phyloP scores from a whole-genome alignment of 257 asterid genomes.

The Nyctanthes arbortristis region DNA sequence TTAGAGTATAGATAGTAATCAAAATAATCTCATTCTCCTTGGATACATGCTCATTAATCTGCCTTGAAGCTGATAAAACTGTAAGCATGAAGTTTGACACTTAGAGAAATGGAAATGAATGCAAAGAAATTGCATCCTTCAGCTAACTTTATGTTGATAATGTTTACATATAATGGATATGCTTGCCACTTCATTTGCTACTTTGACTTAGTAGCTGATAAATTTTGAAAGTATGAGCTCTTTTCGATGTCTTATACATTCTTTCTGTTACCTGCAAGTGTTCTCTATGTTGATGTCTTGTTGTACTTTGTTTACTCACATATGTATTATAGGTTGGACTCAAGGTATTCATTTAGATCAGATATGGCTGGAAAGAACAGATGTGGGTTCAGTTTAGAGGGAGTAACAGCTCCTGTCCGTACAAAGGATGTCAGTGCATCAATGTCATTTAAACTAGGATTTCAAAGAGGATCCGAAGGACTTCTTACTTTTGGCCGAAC shows the following conservation, averaged over 20 bases:
- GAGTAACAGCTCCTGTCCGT: constrained; percentile 41
- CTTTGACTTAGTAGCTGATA: constrained; percentile 10
- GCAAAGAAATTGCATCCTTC: constrained; percentile 12
- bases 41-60: neutral
- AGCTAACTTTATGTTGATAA: constrained; percentile 1
- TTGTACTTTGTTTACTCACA: constrained; percentile 3
- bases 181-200: constrained; percentile 9
- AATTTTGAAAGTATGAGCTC: neutral
- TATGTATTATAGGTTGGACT: constrained; percentile 57
- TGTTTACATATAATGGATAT: neutral
- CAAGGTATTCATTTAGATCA: constrained; percentile 50
- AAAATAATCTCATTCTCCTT: constrained; percentile 2
- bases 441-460: constrained; percentile 61
- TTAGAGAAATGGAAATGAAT: neutral
- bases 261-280: neutral
- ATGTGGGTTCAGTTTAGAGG: constrained; percentile 69
- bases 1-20: too few species aligned
- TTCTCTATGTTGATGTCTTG: constrained; percentile 10
- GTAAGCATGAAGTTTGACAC: neutral
- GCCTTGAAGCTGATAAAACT: neutral
- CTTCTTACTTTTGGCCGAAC: constrained; percentile 79
- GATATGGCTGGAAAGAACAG: constrained; percentile 71
- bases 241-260: constrained; percentile 7
- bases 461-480: constrained; percentile 82
- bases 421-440: constrained; percentile 37